Percentiles rank a stretch among this genome's conserved stretches.
Evolutionary conservation across 371 early-diverging fungal species (phyloP).

Genomic region (Choanephora cucurbitarum): DNA sequence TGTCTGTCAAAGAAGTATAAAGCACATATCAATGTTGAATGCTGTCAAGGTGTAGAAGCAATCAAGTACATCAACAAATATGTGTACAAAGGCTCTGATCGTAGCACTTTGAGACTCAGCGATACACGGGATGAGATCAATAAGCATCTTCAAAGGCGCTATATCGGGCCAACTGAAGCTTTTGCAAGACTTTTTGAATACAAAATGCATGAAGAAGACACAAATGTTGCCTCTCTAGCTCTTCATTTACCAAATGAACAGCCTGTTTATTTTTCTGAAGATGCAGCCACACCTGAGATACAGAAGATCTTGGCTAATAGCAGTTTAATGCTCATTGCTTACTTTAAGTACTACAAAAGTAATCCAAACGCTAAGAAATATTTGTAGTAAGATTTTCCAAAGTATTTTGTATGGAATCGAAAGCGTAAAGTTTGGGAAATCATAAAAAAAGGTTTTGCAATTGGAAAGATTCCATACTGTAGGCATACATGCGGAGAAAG

Average conservation of each 20-base stretch:
- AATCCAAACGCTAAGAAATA: background rate
- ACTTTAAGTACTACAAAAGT: background rate
- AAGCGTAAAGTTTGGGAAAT: background rate
- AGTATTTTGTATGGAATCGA: constrained; percentile 4
- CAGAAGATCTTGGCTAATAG: too few species aligned
- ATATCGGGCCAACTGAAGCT: constrained; percentile 5
- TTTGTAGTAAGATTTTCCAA: constrained; percentile 8
- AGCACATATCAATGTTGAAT: constrained; percentile 41
- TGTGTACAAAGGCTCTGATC: constrained; percentile 4
- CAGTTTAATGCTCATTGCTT: constrained; percentile 4
- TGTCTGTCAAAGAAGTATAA: constrained; percentile 37
- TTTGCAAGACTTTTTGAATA: background rate
- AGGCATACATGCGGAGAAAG: background rate
- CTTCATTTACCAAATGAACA: background rate
- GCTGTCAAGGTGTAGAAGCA: constrained; percentile 21
- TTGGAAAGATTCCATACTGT: constrained; percentile 1
- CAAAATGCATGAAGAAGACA: background rate
- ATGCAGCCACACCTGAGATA: background rate
- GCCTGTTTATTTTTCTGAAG: background rate
- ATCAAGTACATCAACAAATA: constrained; percentile 34
- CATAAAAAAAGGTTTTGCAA: background rate
- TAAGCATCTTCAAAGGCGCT: background rate
- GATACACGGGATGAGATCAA: background rate
- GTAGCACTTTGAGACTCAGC: background rate
- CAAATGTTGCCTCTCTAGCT: background rate